A percentile compares a stretch with the other conserved stretches of the same genome.
phyloP scores from a whole-genome alignment of 2,329 filamentous ascomycete species.

The Colletotrichum godetiae region DNA sequence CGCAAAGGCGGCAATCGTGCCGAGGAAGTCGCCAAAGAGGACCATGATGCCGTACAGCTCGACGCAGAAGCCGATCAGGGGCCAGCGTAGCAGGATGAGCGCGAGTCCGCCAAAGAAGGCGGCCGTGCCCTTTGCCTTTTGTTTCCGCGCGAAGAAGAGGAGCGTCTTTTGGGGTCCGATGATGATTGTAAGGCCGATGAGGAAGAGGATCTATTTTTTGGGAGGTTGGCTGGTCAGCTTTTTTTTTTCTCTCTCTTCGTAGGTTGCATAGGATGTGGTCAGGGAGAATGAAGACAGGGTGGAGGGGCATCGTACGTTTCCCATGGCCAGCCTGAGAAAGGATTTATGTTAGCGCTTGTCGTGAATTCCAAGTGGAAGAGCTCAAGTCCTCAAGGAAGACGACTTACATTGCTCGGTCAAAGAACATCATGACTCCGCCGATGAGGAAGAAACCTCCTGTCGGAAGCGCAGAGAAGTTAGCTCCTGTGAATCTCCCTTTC shows the following conservation, averaged over 20 bases:
- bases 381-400: too few species aligned
- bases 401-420: slow-evolving; percentile 92
- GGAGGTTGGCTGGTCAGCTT: slow-evolving; percentile 15
- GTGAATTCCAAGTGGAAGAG: not conserved
- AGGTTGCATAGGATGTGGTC: slow-evolving; percentile 30
- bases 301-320: slow-evolving; percentile 75
- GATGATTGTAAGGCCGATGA: slow-evolving; percentile 94
- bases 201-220: slow-evolving; percentile 84
- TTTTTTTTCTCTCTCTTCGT: slow-evolving; percentile 7
- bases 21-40: slow-evolving; percentile 95
- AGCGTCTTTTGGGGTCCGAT: slow-evolving; percentile 93
- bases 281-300: slow-evolving; percentile 2
- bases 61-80: slow-evolving; percentile 88
- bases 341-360: slow-evolving; percentile 30
- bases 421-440: slow-evolving; percentile 95
- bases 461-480: slow-evolving; percentile 26
- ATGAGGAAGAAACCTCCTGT: slow-evolving; percentile 94
- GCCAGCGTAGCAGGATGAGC: slow-evolving; percentile 91
- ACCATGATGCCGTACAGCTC: slow-evolving; percentile 94
- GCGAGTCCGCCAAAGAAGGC: slow-evolving; percentile 87
- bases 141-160: slow-evolving; percentile 91
- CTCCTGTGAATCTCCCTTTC: not conserved
- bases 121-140: slow-evolving; percentile 91
- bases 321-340: slow-evolving; percentile 86
- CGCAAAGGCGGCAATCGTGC: slow-evolving; percentile 90